Conservation (phyloP, 1,284 basidiomycete genomes). For the Leccinum brunneo-olivaceum region DNA sequence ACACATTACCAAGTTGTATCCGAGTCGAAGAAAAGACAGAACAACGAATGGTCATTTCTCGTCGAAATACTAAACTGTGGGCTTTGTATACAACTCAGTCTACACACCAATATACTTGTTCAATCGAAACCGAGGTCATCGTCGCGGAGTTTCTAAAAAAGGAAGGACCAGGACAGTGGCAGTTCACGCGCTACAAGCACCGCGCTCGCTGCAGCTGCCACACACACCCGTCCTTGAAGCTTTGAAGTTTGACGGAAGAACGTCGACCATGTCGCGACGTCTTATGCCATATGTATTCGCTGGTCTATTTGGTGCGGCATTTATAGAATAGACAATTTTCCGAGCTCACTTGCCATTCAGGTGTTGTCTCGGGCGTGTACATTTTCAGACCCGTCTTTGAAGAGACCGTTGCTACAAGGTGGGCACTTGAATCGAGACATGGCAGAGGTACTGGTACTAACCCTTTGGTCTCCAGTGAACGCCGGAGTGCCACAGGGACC, state of each 20-base stretch:
- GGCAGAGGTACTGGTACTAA: not conserved
- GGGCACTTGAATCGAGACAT: not conserved
- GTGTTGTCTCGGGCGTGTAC: conserved; percentile 56
- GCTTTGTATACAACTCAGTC: no score
- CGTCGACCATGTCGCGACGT: conserved; percentile 23
- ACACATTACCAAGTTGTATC: no score
- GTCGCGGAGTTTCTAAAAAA: conserved; percentile 32
- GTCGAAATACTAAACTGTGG: no score
- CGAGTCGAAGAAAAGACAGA: no score
- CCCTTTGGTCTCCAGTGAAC: conserved; percentile 11
- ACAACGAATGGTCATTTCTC: no score
- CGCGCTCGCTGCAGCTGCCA: not conserved
- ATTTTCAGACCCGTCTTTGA: conserved; percentile 46
- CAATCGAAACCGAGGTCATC: not conserved
- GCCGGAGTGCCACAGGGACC: conserved; percentile 1
- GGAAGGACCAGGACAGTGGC: conserved; percentile 9
- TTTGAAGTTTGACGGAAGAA: conserved; percentile 4
- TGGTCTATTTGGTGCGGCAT: conserved; percentile 23
- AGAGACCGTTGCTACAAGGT: conserved; percentile 11
- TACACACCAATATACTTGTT: not conserved
- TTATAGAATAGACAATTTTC: not conserved
- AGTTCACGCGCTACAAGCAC: not conserved
- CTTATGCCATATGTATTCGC: conserved; percentile 25
- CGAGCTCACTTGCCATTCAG: conserved; percentile 30
- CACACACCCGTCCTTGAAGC: not conserved